Percentiles rank a stretch among this genome's conserved stretches.
phyloP scores from a whole-genome alignment of 2,329 filamentous ascomycete genomes.

The Gaeumannomyces sp. region DNA sequence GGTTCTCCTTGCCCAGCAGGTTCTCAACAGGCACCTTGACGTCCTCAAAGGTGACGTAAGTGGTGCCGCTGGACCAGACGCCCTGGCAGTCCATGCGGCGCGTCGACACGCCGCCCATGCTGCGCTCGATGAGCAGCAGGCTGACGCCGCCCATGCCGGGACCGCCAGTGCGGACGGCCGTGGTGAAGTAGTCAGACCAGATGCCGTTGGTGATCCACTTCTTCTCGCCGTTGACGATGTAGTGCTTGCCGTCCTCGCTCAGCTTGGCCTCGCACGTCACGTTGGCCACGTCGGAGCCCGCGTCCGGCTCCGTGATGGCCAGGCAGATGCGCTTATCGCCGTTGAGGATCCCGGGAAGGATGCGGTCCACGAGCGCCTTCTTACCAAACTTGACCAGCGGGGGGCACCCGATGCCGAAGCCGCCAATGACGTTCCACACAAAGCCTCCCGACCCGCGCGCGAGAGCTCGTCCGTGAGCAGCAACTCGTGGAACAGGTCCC shows the following conservation, averaged over 20 bases:
- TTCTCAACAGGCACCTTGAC: conserved; percentile 99
- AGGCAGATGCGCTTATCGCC: conserved; percentile 97
- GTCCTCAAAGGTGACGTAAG: conserved; percentile 97
- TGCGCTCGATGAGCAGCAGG: conserved; percentile 86
- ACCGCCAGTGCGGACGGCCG: conserved; percentile 83
- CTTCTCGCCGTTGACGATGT: conserved; percentile 99
- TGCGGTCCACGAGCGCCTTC: conserved; percentile 76
- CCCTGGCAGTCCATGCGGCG: conserved; percentile 98
- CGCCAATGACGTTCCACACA: conserved; percentile 94
- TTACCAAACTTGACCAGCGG: conserved; percentile 89
- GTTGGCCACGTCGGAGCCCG: conserved; percentile 91
- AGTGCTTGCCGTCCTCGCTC: conserved; percentile 93
- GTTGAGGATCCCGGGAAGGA: conserved; percentile 78
- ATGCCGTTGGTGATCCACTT: conserved; percentile 99
- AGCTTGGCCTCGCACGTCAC: conserved; percentile 93
- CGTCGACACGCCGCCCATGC: conserved; percentile 77
- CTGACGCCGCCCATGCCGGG: conserved; percentile 89
- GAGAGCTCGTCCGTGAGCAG: conserved; percentile 91
- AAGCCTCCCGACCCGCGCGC: conserved; percentile 80
- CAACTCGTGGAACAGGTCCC: conserved; percentile 98
- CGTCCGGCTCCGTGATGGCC: conserved; percentile 95
- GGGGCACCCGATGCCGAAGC: conserved; percentile 92
- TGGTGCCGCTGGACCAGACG: conserved; percentile 91
- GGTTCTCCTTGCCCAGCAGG: conserved; percentile 93
- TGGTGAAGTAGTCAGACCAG: conserved; percentile 97